Base-by-base conservation (phyloP, 2,329 filamentous ascomycete species). In the Stachybotrys chartarum region DNA sequence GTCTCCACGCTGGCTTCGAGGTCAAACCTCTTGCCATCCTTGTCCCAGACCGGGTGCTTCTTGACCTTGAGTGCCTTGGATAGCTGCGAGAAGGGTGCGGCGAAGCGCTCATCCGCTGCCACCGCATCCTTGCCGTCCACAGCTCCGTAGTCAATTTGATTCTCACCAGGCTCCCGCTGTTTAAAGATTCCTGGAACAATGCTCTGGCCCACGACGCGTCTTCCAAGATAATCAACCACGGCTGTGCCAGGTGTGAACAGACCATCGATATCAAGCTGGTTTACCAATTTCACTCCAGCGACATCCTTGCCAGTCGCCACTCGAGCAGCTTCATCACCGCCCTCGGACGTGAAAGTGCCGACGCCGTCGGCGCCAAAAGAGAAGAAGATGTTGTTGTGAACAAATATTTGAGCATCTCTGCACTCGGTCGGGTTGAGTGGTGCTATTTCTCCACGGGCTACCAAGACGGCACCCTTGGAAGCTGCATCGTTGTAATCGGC, bases 371-470 rank as follows among this genome's bases (percentile, higher is more conserved):
- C 93, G 59, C 94, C 94, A 64, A 97, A 97, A 1, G 94, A 97
- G 78, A 96, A 99, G 78, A 99, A 99, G 62, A 99, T 91, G 74
- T 99, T 99, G 79, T 97, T 97, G 78, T 97, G 97, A 30, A 99
- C 93, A 66, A 96, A 99, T 61, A 99, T 99, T 71, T 99, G 94
- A 5, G 94, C 94, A 70, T 99, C 93, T 62, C 82, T 84, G 60
- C 81, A 86, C 74, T 99, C 94, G 0, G 93, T 97, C 7, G 94
- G 95, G 75, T 99, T 99, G 54, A 99, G 76, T 7, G 94, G 91
- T 18, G 91, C 86, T 60, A 99, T 88, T 71, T 99, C 94, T 54
- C 94, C 94, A 56, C 90, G 84, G 30, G 92, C 93, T 54, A 99
- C 93, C 62, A 97, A 78, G 50, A 97, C 89, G 35, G 94, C 93